Base-by-base conservation (phyloP, 2,329 filamentous ascomycete genomes). In the Cladosporium oxysporum region DNA sequence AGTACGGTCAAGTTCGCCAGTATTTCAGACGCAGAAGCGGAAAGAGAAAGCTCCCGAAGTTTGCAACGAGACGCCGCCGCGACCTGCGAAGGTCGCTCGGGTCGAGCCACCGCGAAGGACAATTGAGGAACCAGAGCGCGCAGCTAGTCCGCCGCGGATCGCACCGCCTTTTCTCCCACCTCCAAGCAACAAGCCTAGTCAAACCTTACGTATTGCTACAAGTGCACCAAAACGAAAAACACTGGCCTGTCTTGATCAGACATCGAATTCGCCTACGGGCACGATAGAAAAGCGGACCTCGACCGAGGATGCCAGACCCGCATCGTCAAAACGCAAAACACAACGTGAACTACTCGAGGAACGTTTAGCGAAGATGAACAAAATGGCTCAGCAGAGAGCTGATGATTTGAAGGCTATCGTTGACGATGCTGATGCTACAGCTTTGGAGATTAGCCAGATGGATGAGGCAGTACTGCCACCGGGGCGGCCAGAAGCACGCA, bases 191-290 rank as follows among this genome's bases (percentile, higher is more conserved):
- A 55, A 62, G 52, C 52, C 57, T 64, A 59, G 75, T 68, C 55
- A 76, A 71, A 80, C 76, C 3, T 66, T 83, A 33, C 78, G 78
- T 1, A 69, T 83, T 10, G 73, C 78, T 14, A 71, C 72, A 5
- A 77, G 75, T n/a, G 73, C 74, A 10, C 78, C 76, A 18, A 77
- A 79, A 66, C 80, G 78, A 41, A 81, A 76, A 65, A 69, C 66
- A 26, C 70, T 83, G 14, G 68, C 82, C 0, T 83, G 80, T 64
- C 79, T 82, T 62, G 71, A 77, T n/a, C 69, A 76, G 21, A 70
- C 72, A 6, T 47, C 67, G 2, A 28, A 4, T 11, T 67, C 68
- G 47, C 58, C 60, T 11, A 16, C 33, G 10, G 10, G 5, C 26
- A n/a, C 31, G 35, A 31, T 21, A 14, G 21, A 31, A 29, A 26